phyloP scores from a whole-genome alignment of 306 rosid genomes.

The Begonia fuchsioides region DNA sequence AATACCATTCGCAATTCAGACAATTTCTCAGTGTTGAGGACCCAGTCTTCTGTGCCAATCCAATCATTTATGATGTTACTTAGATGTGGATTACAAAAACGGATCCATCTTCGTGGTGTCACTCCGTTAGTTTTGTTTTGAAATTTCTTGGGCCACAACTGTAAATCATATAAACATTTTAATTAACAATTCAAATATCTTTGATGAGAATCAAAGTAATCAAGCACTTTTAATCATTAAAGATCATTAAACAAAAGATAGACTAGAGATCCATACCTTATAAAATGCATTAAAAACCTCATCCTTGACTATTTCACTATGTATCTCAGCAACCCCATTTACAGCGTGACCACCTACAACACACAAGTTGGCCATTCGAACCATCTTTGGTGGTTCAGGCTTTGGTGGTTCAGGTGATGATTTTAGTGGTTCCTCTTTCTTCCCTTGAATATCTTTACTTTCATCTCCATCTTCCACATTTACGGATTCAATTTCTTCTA shows the following conservation, averaged over 20 bases:
- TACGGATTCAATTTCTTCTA: constrained; percentile 7
- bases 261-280: constrained; percentile 22
- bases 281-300: constrained; percentile 84
- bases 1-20: constrained; percentile 59
- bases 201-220: neutral
- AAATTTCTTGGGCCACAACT: constrained; percentile 95
- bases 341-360: constrained; percentile 98
- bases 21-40: constrained; percentile 68
- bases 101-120: constrained; percentile 97
- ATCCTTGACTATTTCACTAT: constrained; percentile 87
- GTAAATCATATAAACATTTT: constrained; percentile 12
- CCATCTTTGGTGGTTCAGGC: constrained; percentile 78
- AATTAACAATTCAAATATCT: constrained; percentile 2
- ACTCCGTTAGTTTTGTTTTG: constrained; percentile 99
- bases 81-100: constrained; percentile 79
- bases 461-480: constrained; percentile 18
- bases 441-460: constrained; percentile 18
- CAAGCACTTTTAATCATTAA: neutral
- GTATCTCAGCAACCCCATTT: constrained; percentile 98
- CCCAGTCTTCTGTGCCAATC: constrained; percentile 89
- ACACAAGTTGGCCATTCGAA: constrained; percentile 94
- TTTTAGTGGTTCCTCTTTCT: constrained; percentile 28
- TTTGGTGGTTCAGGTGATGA: constrained; percentile 68
- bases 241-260: constrained; percentile 1
- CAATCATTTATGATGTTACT: constrained; percentile 58